phyloP scores from a whole-genome alignment of 805 yeast genomes.

The Wickerhamomyces sydowiorum region DNA sequence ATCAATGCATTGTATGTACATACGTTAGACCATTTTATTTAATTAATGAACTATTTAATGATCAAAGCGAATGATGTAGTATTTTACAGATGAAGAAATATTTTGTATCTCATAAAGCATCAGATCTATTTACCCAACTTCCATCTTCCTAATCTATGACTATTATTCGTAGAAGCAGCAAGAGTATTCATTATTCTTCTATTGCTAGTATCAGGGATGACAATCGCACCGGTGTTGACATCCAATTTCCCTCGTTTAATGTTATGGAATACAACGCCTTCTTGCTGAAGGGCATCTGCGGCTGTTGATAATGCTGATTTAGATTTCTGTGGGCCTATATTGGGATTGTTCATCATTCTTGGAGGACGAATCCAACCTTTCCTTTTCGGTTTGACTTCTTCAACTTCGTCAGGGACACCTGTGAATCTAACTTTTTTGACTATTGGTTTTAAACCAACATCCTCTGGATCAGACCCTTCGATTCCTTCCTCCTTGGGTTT shows the following conservation, averaged over 20 bases:
- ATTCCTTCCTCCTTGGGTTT: not conserved
- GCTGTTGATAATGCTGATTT: conserved; percentile 14
- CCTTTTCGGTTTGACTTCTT: conserved; percentile 15
- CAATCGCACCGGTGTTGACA: conserved; percentile 13
- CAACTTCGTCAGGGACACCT: conserved; percentile 20
- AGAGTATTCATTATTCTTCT: conserved; percentile 8
- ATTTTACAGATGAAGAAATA: conserved; percentile 7
- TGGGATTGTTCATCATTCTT: conserved; percentile 2
- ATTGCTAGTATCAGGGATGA: conserved; percentile 8
- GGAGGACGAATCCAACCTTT: conserved; percentile 20
- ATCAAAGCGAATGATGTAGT: not conserved
- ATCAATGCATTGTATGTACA: no score
- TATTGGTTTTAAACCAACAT: conserved; percentile 5
- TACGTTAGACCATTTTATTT: not conserved
- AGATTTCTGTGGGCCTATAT: not conserved
- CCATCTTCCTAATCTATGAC: conserved; percentile 6
- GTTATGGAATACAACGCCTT: conserved; percentile 17
- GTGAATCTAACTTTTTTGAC: conserved; percentile 22
- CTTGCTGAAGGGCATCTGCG: conserved; percentile 21
- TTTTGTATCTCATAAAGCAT: no score
- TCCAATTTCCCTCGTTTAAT: conserved; percentile 18
- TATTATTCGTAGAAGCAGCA: not conserved
- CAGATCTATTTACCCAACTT: conserved; percentile 8
- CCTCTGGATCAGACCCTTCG: not conserved
- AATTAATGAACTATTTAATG: not conserved